phyloP scores from a whole-genome alignment of 139 green algal species.

The Chlamydomonas incerta region DNA sequence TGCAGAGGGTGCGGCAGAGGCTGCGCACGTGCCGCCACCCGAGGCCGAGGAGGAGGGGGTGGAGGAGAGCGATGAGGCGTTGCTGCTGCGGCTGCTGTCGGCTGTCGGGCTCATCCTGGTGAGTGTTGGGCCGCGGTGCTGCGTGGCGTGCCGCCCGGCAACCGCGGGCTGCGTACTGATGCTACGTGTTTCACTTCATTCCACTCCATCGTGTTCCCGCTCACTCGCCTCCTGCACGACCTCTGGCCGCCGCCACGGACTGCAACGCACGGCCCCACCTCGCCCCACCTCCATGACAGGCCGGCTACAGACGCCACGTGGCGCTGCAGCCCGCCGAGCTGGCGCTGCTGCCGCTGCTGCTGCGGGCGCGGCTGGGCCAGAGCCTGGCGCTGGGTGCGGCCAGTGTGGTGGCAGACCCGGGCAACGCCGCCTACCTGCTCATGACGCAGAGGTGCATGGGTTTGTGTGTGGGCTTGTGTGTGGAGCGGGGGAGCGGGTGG shows the following conservation, averaged over 20 bases:
- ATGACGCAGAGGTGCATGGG: constrained; percentile 8
- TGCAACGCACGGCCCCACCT: too few relatives aligned
- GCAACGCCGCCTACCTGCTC: constrained; percentile 25
- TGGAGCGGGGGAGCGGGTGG: background rate
- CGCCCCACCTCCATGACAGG: too few relatives aligned
- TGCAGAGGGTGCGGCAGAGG: background rate
- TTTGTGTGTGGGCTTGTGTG: background rate
- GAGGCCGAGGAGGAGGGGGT: too few relatives aligned
- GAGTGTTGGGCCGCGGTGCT: background rate
- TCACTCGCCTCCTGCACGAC: too few relatives aligned
- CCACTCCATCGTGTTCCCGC: too few relatives aligned
- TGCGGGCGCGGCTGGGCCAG: constrained; percentile 31
- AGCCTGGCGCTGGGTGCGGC: constrained; percentile 37
- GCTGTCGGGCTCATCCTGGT: constrained; percentile 12
- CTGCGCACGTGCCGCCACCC: too few relatives aligned
- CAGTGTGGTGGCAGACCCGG: constrained; percentile 15
- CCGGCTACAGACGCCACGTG: constrained; percentile 3
- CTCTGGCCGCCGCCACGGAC: too few relatives aligned
- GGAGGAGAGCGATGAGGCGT: background rate
- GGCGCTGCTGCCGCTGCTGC: constrained; percentile 26
- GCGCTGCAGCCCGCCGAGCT: constrained; percentile 10
- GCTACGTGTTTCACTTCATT: too few relatives aligned
- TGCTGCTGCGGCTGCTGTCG: background rate
- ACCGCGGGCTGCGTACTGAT: too few relatives aligned
- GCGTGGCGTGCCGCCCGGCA: too few relatives aligned